phyloP scores from a whole-genome alignment of 2,329 filamentous ascomycete species.

The Ophiostoma triangulosporum region DNA sequence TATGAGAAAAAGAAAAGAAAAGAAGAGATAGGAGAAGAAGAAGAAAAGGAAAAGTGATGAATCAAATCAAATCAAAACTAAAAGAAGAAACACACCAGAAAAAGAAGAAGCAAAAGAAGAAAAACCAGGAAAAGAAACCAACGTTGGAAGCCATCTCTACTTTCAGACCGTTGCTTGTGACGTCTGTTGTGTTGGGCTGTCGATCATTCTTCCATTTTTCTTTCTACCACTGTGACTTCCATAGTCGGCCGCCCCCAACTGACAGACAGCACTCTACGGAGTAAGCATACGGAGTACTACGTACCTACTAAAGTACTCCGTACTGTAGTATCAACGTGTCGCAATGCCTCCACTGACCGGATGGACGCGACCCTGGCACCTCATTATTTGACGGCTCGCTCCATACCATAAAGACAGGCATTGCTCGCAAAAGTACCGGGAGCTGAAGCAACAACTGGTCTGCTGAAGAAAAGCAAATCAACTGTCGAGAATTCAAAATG shows the following conservation, averaged over 20 bases:
- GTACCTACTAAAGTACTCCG: too few species aligned
- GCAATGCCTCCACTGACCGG: background rate
- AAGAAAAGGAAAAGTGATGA: background rate
- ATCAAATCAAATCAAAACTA: background rate
- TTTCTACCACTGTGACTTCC: too few species aligned
- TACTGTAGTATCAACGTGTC: too few species aligned
- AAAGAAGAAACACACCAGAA: background rate
- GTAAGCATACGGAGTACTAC: too few species aligned
- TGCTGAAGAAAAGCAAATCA: background rate
- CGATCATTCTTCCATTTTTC: too few species aligned
- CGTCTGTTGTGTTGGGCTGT: too few species aligned
- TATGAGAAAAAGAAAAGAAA: background rate
- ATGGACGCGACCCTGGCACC: background rate
- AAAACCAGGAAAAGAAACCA: too few species aligned
- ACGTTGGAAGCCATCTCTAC: too few species aligned
- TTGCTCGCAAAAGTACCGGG: background rate
- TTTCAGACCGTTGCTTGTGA: too few species aligned
- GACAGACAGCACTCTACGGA: too few species aligned
- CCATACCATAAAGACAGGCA: background rate
- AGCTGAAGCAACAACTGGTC: background rate
- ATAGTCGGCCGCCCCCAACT: too few species aligned
- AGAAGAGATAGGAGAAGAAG: background rate
- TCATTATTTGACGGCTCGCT: slow-evolving; percentile 6
- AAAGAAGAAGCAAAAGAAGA: background rate
- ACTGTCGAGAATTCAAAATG: background rate